Conservation (phyloP, 1,284 basidiomycete species). For the Macrocybe sp. region DNA sequence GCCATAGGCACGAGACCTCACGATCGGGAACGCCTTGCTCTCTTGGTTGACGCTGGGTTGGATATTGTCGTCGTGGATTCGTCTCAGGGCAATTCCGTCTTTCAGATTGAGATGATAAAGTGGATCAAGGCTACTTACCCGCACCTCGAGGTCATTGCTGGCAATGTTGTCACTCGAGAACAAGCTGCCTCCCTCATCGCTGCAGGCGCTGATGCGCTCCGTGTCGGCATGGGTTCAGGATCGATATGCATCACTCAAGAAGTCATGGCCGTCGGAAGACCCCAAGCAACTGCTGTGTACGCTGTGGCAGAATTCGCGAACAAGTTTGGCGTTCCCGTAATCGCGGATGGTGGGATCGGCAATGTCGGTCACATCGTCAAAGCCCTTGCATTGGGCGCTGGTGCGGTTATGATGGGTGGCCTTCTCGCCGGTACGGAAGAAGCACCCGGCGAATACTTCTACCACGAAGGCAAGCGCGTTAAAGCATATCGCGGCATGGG, state of each 20-base stretch:
- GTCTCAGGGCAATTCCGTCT: constrained; percentile 94
- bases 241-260: constrained; percentile 99
- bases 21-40: constrained; percentile 81
- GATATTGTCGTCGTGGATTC: constrained; percentile 97
- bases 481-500: constrained; percentile 99
- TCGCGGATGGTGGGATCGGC: constrained; percentile 95
- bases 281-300: constrained; percentile 95
- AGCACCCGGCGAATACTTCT: constrained; percentile 98
- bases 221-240: constrained; percentile 96
- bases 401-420: constrained; percentile 99
- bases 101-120: constrained; percentile 91
- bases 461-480: constrained; percentile 97
- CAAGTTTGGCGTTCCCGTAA: constrained; percentile 94
- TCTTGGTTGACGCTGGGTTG: constrained; percentile 91
- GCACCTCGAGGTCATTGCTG: constrained; percentile 88
- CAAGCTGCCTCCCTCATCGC: constrained; percentile 93
- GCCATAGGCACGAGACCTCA: constrained; percentile 91
- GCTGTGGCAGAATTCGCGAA: constrained; percentile 92
- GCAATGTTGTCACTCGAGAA: constrained; percentile 97
- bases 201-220: constrained; percentile 92
- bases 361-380: constrained; percentile 99
- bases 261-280: constrained; percentile 99
- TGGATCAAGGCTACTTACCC: constrained; percentile 92
- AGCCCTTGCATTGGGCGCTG: constrained; percentile 89
- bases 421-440: constrained; percentile 95